Conservation (phyloP, 768 basidiomycete genomes). For the Guyanaporus albipodus region DNA sequence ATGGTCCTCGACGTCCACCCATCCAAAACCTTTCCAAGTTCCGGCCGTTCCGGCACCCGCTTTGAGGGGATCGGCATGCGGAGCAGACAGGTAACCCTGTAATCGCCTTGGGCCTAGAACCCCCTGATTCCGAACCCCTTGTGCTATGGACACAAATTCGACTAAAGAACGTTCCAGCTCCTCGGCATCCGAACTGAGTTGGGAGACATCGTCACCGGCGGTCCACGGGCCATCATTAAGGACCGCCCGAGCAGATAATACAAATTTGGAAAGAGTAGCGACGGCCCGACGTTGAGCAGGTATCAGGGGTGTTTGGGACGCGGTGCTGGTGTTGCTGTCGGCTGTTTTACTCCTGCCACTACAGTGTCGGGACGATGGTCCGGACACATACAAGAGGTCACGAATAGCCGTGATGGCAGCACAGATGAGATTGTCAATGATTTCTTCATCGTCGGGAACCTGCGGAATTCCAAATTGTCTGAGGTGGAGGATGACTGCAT, state of each 20-base stretch:
- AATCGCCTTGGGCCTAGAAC: slow-evolving; percentile 32
- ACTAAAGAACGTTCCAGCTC: slow-evolving; percentile 68
- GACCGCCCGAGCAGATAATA: slow-evolving; percentile 81
- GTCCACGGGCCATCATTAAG: slow-evolving; percentile 39
- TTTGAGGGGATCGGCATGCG: slow-evolving; percentile 37
- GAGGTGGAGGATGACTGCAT: slow-evolving; percentile 57
- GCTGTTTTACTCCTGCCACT: slow-evolving; percentile 38
- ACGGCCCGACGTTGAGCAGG: slow-evolving; percentile 79
- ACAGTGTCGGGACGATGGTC: slow-evolving; percentile 53
- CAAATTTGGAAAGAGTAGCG: slow-evolving; percentile 82
- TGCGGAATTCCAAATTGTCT: slow-evolving; percentile 45
- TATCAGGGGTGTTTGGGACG: slow-evolving; percentile 57
- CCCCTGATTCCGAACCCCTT: slow-evolving; percentile 33
- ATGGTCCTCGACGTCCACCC: slow-evolving; percentile 35
- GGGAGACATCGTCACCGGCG: slow-evolving; percentile 23
- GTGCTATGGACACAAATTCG: slow-evolving; percentile 64
- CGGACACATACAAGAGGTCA: slow-evolving; percentile 64
- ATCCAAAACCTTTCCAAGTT: slow-evolving; percentile 55
- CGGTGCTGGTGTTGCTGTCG: slow-evolving; percentile 27
- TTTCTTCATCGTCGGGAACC: slow-evolving; percentile 48
- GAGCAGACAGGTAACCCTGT: slow-evolving; percentile 35
- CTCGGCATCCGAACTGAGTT: slow-evolving; percentile 67
- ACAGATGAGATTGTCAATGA: slow-evolving; percentile 58
- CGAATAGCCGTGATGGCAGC: slow-evolving; percentile 61
- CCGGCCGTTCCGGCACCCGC: slow-evolving; percentile 50